Evolutionary conservation across 306 rosid genomes (phyloP).

Genomic region (Lablab purpureus): DNA sequence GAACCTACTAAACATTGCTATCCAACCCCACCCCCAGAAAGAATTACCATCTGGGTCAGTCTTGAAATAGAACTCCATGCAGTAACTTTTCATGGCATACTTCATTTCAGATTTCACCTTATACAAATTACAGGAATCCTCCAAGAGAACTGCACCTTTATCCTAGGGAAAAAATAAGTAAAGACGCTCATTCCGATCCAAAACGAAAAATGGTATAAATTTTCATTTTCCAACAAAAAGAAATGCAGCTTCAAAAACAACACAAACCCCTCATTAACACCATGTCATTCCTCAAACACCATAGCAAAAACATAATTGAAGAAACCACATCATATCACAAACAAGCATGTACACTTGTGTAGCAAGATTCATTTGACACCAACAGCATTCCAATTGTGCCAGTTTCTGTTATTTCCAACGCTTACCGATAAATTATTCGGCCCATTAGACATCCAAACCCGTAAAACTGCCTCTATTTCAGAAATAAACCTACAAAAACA

Average conservation of each 20-base stretch:
- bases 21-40: background rate
- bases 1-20: constrained; percentile 3
- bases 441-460: constrained; percentile 91
- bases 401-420: constrained; percentile 26
- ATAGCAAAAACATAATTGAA: constrained; percentile 26
- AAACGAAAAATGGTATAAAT: constrained; percentile 24
- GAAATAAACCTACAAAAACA: constrained; percentile 79
- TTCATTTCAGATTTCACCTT: constrained; percentile 89
- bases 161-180: constrained; percentile 51
- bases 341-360: constrained; percentile 9
- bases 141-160: constrained; percentile 78
- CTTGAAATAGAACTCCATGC: constrained; percentile 84
- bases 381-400: constrained; percentile 27
- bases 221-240: background rate
- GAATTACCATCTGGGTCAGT: constrained; percentile 62
- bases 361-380: constrained; percentile 19
- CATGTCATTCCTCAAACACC: constrained; percentile 14
- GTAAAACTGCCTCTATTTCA: constrained; percentile 88
- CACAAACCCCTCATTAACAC: constrained; percentile 7
- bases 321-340: constrained; percentile 6
- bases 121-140: constrained; percentile 62
- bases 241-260: background rate
- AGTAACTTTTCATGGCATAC: constrained; percentile 76
- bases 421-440: constrained; percentile 84
- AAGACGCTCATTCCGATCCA: constrained; percentile 26